Base-by-base conservation (phyloP, 2,329 filamentous ascomycete genomes). In the Endocalyx cinctus region DNA sequence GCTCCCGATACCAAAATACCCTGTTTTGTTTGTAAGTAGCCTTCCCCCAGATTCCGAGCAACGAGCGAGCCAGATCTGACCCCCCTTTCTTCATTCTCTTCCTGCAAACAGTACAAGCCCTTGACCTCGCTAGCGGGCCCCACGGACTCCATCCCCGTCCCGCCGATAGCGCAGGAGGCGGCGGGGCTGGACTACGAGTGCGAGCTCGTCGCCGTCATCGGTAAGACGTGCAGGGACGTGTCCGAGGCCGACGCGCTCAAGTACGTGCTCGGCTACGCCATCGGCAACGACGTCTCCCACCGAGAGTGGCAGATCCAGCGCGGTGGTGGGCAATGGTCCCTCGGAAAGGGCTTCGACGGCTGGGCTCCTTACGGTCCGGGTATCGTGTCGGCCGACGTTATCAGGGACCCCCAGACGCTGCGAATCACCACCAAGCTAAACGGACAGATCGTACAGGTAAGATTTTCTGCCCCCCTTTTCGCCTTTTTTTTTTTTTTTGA, bases 271-370 rank as follows among this genome's bases (percentile, higher is more conserved):
- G 85, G 85, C 5, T 89, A 88, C 53, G 70, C 79, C 3, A 73
- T 85, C 20, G 82, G 84, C 34, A 85, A 90, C 58, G 85, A 90
- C 55, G 74, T 90, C n/a, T 86, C 80, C 10, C 83, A 87, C 60
- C 77, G 84, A 25, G 82, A 86, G 44, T 88, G 82, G 80, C 82
- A 87, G 59, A 58, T 84, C 39, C 73, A 79, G 55, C 71, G 68
- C 25, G 80, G 80, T 12, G 79, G 79, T 12, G 72, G 79, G 1
- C 82, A 87, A 59, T 86, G 82, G 81, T 73, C 70, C 1, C 62
- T 84, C 11, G 82, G 82, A 23, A 87, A 87, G 57, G 78, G 81
- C 4, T 87, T 85, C 43, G 82, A 87, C 57, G 79, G 78, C 43
- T 87, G 82, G 79, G 82, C 80, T 5, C 84, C 82, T 0, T 82